A percentile compares a stretch with the other conserved stretches of the same genome.
Conservation (phyloP, 2,329 filamentous ascomycete genomes). For the Fusarium albosuccineum region DNA sequence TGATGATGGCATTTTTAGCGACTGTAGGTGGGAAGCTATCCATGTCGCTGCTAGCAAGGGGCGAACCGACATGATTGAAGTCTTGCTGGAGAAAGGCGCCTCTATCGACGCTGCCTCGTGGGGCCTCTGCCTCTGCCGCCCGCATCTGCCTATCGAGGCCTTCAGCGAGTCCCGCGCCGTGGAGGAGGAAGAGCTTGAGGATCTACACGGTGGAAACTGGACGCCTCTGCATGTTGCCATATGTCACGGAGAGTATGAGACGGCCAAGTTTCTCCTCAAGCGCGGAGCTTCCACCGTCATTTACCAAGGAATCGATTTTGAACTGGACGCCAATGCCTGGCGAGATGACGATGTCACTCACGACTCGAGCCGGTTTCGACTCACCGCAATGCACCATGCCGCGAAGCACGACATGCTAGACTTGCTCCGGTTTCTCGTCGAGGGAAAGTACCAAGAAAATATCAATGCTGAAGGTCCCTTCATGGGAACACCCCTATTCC, state of each 20-base stretch:
- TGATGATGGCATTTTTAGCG: slow-evolving; percentile 47
- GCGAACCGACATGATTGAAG: slow-evolving; percentile 44
- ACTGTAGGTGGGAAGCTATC: slow-evolving; percentile 46
- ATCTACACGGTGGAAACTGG: slow-evolving; percentile 46
- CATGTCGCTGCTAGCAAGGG: slow-evolving; percentile 47
- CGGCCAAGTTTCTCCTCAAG: slow-evolving; percentile 41
- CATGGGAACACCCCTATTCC: slow-evolving; percentile 46
- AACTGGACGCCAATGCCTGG: slow-evolving; percentile 40
- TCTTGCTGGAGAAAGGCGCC: slow-evolving; percentile 43
- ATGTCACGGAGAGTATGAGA: slow-evolving; percentile 42
- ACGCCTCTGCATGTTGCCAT: slow-evolving; percentile 47
- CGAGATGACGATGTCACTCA: slow-evolving; percentile 34
- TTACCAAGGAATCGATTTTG: slow-evolving; percentile 45
- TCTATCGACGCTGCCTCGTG: slow-evolving; percentile 43
- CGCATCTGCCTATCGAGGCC: slow-evolving; percentile 44
- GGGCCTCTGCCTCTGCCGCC: slow-evolving; percentile 45
- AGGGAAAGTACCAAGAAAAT: slow-evolving; percentile 35
- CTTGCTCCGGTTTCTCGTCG: slow-evolving; percentile 36
- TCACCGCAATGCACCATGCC: slow-evolving; percentile 46
- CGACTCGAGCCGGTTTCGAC: slow-evolving; percentile 39
- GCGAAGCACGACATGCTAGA: slow-evolving; percentile 40
- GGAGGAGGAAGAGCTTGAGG: slow-evolving; percentile 46
- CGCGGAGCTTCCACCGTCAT: slow-evolving; percentile 43
- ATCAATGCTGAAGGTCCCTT: slow-evolving; percentile 43
- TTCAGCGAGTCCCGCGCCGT: slow-evolving; percentile 43